Evolutionary conservation across 1,284 basidiomycete genomes (phyloP), one percentile per base, ranked within the genome.

Genomic region (Lentinus polychrous): DNA sequence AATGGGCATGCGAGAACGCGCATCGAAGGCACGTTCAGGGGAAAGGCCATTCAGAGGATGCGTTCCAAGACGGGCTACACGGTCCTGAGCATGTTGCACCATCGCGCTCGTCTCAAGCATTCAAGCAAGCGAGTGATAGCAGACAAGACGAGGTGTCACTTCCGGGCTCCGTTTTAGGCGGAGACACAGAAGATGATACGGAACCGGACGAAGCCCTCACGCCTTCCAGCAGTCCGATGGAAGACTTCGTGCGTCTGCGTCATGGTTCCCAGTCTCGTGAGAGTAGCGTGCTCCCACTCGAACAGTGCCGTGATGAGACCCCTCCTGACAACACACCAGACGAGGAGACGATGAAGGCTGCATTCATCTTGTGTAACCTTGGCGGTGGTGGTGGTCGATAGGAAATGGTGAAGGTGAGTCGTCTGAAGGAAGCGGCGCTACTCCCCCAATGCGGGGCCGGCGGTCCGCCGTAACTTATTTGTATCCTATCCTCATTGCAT

Each of bases 1-100:
- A 86, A 60, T 87, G 82, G 79, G 84, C 84, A 2, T 86, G 84
- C 61, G 84, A 80, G 0, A 73, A 76, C 8, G 79, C 80, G 32
- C 57, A 71, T 24, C 33, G 14, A 5, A 37, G 42, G 54, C 37
- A 49, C 43, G 41, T 50, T 43, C 32, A 55, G 51, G 0, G 44
- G 51, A 8, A 53, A 47, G 14, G 60, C 55, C 17, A 60, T 60
- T 8, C 57, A 55, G 6, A 63, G 59, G 7, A 56, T 17, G 8
- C 20, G 10, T 58, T 40, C 20, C 33, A 32, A 36, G 2, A 24
- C 39, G 18, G 27, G 15, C 7, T 24, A 42, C 11, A 17, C 17
- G 36, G 32, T n/a, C 11, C 17, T 11, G 47, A 22, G 34, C 37
- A 34, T 18, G 5, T 37, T 20, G 36, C 14, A 12, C 3, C 23